Evolutionary conservation across 108 stramenopile genomes (phyloP).

Genomic region (Bacterosira constricta): DNA sequence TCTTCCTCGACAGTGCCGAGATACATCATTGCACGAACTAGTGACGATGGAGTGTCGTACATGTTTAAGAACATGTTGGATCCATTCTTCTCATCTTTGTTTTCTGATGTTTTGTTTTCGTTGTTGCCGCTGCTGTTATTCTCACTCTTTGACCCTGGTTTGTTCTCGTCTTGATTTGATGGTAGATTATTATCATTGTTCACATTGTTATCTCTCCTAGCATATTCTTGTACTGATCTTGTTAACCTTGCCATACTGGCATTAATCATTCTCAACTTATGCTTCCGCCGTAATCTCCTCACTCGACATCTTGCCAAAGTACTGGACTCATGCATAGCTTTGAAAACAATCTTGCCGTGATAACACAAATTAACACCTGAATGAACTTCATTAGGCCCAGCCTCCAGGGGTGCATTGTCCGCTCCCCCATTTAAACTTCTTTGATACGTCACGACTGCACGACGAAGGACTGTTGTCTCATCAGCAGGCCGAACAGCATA

Average conservation of each 20-base stretch:
- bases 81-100: not conserved
- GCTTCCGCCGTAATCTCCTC: not conserved
- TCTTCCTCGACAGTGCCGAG: conserved; percentile 18
- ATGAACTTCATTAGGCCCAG: not conserved
- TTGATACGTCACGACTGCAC: not conserved
- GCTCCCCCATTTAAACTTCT: no score
- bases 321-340: not conserved
- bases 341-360: not conserved
- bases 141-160: no score
- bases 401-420: no score
- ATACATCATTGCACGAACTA: conserved; percentile 20
- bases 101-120: not conserved
- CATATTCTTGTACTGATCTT: no score
- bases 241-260: no score
- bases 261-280: no score
- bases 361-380: not conserved
- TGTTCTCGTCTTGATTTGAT: no score
- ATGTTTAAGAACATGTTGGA: not conserved
- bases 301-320: not conserved
- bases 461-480: not conserved
- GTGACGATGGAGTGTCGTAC: conserved; percentile 4
- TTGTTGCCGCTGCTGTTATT: not conserved
- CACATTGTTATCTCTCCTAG: no score
- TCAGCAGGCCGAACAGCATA: conserved; percentile 15
- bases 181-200: no score